Evolutionary conservation across 108 stramenopile genomes (phyloP), one percentile per base, ranked within the genome.

Genomic region (Asterionellopsis glacialis): DNA sequence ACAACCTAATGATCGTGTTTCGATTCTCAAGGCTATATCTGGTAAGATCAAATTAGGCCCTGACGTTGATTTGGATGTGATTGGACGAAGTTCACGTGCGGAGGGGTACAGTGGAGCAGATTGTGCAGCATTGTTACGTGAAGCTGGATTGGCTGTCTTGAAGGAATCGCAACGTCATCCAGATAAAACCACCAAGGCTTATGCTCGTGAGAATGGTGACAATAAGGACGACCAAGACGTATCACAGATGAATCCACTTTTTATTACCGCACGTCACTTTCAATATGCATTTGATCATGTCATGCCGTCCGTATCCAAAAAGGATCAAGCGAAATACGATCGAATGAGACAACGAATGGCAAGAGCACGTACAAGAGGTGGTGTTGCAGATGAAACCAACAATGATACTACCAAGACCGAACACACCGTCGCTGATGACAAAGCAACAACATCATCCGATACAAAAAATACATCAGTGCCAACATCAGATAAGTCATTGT

Each of bases 31-130:
- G 51, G 93, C 94, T 3, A 54, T 94, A 16, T 60, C 88, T 15
- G 61, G 61, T 26, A 80, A 74, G 25, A 74, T 88, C 26, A 73
- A 73, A 24, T 61, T 95, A 23, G 72, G 66, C 12, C 44, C 67
- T 7, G 88, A 91, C 27, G 87, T 92, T 1, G 75, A 91, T 63
- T 64, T 95, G 9, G 67, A 78, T 39, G 52, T 52, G 16, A 85
- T 95, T 62, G 94, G 83, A 44, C 60, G 64, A 6, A 82, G 83
- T 59, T 42, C 62, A 9, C 77, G 79, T 48, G 89, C 91, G 27
- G 74, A 90, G 51, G 91, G 94, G 33, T 95, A 85, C 70, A 86
- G 84, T 64, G 94, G 94, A 19, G 94, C 94, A 24, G 94, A 95
- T 70, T 88, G 91, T 54, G 87, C 89, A 2, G 94, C 94, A 3